phyloP scores from a whole-genome alignment of 2,329 filamentous ascomycete species.

The Fusarium phyllophilum region DNA sequence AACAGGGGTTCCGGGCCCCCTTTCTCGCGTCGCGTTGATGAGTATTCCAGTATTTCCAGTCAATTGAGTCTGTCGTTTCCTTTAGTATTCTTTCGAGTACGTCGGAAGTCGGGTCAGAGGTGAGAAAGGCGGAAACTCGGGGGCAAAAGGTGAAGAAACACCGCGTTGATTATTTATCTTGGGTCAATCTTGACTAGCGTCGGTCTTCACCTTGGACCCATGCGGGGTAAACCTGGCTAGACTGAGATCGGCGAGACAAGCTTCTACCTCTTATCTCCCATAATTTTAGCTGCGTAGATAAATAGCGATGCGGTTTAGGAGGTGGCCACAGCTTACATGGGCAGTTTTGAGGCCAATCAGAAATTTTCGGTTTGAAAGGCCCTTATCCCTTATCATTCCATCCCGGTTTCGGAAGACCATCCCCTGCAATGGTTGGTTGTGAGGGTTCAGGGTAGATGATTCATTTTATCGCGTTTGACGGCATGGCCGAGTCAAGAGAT shows the following conservation, averaged over 20 bases:
- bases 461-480: background rate
- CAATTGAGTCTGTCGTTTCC: no score
- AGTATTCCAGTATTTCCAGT: background rate
- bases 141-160: background rate
- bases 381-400: background rate
- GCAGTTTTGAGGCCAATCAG: background rate
- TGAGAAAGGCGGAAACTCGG: background rate
- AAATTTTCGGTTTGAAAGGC: background rate
- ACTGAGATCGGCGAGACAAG: background rate
- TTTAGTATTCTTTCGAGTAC: no score
- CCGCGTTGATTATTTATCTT: background rate
- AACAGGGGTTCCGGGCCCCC: background rate
- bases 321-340: background rate
- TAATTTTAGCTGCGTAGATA: background rate
- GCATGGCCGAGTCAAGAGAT: background rate
- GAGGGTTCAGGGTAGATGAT: background rate
- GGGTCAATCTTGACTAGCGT: background rate
- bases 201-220: background rate
- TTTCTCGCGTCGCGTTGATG: background rate
- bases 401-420: background rate
- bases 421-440: background rate
- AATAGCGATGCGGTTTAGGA: background rate
- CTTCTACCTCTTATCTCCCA: background rate
- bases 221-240: slow-evolving; percentile 14
- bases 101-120: background rate